Base-by-base conservation (phyloP, 495 filamentous ascomycete genomes). In the Trichoderma asperelloides region DNA sequence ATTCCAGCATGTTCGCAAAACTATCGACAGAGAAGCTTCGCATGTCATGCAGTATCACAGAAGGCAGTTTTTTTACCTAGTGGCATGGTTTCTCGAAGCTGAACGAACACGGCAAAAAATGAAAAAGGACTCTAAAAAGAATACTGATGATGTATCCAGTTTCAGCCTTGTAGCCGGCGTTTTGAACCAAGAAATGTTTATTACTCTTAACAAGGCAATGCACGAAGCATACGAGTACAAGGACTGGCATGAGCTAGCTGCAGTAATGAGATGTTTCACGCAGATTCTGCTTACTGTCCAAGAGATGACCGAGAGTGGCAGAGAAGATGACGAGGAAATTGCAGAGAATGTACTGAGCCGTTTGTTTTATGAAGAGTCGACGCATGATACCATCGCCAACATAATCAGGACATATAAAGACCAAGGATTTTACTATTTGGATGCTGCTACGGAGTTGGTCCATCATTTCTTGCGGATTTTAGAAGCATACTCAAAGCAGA, bases 351-450 rank as follows among this genome's bases (percentile, higher is more conserved):
- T 96, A 47, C 88, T 96, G 65, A 95, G 89, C 71, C 91, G 96
- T 37, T 91, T 99, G 1, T 99, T 99, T 75, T 98, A 99, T 78
- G 96, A 99, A 76, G 93, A 98, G 71, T 88, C 89, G 0, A 97
- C 93, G 0, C 91, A 98, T 72, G 94, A 98, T 68, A 82, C 91
- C 8, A 85, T 98, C 25, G 80, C 95, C 28, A 82, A 86, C 55
- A 90, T 97, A 40, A 80, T 91, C 0, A 82, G 91, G 69, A 86
- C 85, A 21, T 98, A 93, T 76, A 97, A 94, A 70, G 91, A 94
- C 65, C 96, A 98, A 77, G 91, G 92, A 0, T 96, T 97, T 69
- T 91, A 91, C 47, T 98, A 96, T 68, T 82, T 99, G 9, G 91
- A 99, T 78, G 89, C 94, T 23, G 89, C 86, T 70, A 99, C 95